phyloP scores from a whole-genome alignment of 257 asterid species.

The Solanum clarkiae region DNA sequence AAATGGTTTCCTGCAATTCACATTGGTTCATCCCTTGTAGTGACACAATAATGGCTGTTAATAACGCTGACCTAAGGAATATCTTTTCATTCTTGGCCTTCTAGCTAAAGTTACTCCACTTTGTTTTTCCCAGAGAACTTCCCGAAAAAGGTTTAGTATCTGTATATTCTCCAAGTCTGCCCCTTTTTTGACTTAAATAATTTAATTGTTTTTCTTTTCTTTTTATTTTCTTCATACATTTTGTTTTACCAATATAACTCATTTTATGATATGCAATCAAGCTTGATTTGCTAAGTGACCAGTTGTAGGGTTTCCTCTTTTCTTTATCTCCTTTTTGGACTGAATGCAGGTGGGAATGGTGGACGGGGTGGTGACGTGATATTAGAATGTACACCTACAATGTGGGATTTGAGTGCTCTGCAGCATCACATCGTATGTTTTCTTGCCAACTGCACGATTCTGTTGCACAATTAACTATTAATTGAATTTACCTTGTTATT shows the following conservation, averaged over 20 bases:
- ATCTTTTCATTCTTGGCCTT: neutral
- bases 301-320: neutral
- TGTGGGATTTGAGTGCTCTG: constrained; percentile 90
- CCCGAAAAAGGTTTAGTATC: neutral
- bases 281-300: neutral
- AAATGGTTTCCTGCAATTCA: neutral
- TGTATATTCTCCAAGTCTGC: neutral
- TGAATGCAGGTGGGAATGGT: constrained; percentile 73
- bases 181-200: neutral
- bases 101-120: neutral
- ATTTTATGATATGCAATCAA: neutral
- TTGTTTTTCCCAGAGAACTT: neutral
- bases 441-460: neutral
- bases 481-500: neutral
- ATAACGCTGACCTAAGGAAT: neutral
- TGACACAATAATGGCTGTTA: neutral
- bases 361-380: constrained; percentile 93
- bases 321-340: neutral
- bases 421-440: constrained; percentile 72
- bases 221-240: neutral
- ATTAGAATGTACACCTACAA: constrained; percentile 62
- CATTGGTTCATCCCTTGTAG: neutral
- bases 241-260: neutral
- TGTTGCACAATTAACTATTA: neutral
- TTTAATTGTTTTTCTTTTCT: neutral